Evolutionary conservation across 2,329 filamentous ascomycete genomes (phyloP).

Genomic region (Arthrobotrys iridis): DNA sequence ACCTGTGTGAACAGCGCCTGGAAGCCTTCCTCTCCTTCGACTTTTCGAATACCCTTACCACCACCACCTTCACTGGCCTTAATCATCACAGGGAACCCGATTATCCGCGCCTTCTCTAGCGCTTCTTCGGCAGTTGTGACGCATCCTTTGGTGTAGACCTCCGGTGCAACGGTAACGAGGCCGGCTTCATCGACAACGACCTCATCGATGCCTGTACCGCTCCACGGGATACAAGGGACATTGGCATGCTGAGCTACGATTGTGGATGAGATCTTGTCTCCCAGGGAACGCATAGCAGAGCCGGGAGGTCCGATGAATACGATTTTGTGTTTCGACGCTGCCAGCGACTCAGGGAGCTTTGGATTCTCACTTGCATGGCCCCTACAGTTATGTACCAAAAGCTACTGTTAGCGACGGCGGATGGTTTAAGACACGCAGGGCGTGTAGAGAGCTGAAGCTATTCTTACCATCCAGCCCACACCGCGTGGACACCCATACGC

Average conservation of each 20-base stretch:
- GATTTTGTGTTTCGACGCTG: constrained; percentile 96
- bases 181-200: constrained; percentile 76
- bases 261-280: constrained; percentile 99
- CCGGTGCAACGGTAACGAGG: constrained; percentile 89
- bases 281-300: constrained; percentile 97
- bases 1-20: constrained; percentile 90
- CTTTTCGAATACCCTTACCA: constrained; percentile 99
- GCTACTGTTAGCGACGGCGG: background rate
- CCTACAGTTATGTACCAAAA: constrained; percentile 66
- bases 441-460: too few species aligned
- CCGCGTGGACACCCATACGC: constrained; percentile 97
- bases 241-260: constrained; percentile 97
- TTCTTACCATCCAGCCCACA: constrained; percentile 97
- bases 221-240: constrained; percentile 99
- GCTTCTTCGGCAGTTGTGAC: constrained; percentile 90
- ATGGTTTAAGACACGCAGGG: background rate
- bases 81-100: constrained; percentile 99
- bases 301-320: constrained; percentile 98
- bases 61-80: constrained; percentile 99
- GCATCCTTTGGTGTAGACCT: constrained; percentile 89
- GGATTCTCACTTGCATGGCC: constrained; percentile 99
- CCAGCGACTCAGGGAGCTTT: constrained; percentile 93
- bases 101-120: constrained; percentile 82
- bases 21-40: constrained; percentile 84
- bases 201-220: constrained; percentile 85